These are phyloP conservation scores for Cryoendolithus antarcticus DNA, from an alignment of 2,329 filamentous ascomycete species.

Conservation along the genomic window DNA sequence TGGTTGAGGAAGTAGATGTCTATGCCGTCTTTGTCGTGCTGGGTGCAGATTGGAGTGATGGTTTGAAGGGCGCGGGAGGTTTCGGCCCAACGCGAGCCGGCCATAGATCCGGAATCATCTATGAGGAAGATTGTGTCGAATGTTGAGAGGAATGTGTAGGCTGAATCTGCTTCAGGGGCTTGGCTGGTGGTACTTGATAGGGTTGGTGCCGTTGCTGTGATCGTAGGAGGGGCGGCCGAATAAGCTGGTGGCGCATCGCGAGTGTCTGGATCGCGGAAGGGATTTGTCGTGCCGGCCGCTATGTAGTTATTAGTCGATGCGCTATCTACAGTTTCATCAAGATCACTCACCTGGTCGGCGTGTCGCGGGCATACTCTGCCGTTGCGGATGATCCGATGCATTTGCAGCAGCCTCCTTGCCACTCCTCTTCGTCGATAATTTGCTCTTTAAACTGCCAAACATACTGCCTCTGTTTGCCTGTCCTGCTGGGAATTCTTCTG, in stretches of 20 bases:
- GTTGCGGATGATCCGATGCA: no score
- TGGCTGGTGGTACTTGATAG: not conserved
- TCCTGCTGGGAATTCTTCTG: no score
- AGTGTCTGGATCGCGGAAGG: not conserved
- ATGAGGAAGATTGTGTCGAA: slow-evolving; percentile 89
- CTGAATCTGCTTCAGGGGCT: slow-evolving; percentile 42
- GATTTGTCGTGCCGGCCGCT: not conserved
- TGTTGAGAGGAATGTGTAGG: slow-evolving; percentile 59
- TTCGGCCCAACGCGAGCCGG: slow-evolving; percentile 60
- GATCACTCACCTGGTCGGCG: no score
- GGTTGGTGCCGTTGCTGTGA: slow-evolving; percentile 13
- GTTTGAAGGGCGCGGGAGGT: slow-evolving; percentile 55
- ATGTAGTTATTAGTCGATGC: no score
- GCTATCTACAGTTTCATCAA: no score
- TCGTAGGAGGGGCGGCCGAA: slow-evolving; percentile 31
- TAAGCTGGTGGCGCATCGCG: slow-evolving; percentile 26
- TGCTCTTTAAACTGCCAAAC: no score
- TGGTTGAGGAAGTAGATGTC: slow-evolving; percentile 88
- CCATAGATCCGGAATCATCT: slow-evolving; percentile 86
- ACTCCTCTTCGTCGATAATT: no score
- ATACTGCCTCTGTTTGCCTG: no score
- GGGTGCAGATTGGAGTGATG: slow-evolving; percentile 72
- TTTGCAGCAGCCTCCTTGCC: no score
- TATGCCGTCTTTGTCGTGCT: slow-evolving; percentile 70
- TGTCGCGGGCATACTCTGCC: no score